Evolutionary conservation across 208 protist genomes (phyloP).

Genomic region (Leishmania major): DNA sequence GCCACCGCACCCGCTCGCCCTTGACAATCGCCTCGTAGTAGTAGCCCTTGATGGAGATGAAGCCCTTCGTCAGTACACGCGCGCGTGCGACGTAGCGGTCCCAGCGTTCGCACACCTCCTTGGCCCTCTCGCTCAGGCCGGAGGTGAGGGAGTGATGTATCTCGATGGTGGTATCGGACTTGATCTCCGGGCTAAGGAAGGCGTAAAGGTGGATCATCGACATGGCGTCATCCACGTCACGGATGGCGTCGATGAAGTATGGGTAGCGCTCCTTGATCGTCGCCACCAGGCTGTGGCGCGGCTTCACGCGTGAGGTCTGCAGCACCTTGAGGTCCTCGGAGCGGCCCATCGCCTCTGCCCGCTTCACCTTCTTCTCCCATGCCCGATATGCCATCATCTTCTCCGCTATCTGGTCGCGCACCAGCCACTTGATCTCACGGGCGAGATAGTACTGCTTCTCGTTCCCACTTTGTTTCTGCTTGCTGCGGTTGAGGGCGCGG

Average conservation of each 20-base stretch:
- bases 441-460: constrained; percentile 98
- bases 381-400: constrained; percentile 95
- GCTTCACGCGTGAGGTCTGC: constrained; percentile 69
- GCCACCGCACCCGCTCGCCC: constrained; percentile 96
- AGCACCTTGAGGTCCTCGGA: constrained; percentile 72
- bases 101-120: constrained; percentile 76
- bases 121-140: constrained; percentile 74
- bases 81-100: constrained; percentile 86
- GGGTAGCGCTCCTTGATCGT: constrained; percentile 98
- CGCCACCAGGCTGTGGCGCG: constrained; percentile 93
- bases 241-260: constrained; percentile 96
- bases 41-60: constrained; percentile 98
- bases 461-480: constrained; percentile 93
- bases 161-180: constrained; percentile 74
- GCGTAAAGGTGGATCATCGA: constrained; percentile 96
- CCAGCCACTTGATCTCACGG: constrained; percentile 98
- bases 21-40: constrained; percentile 98
- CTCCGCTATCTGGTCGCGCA: constrained; percentile 95
- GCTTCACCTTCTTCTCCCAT: constrained; percentile 94
- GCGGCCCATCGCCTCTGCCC: constrained; percentile 81
- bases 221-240: constrained; percentile 97
- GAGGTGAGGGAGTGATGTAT: constrained; percentile 81
- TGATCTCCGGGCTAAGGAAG: constrained; percentile 82
- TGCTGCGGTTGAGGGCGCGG: constrained; percentile 94
- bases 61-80: constrained; percentile 92